Evolutionary conservation across 2,329 filamentous ascomycete genomes (phyloP).

Genomic region (Plenodomus biglobosus): DNA sequence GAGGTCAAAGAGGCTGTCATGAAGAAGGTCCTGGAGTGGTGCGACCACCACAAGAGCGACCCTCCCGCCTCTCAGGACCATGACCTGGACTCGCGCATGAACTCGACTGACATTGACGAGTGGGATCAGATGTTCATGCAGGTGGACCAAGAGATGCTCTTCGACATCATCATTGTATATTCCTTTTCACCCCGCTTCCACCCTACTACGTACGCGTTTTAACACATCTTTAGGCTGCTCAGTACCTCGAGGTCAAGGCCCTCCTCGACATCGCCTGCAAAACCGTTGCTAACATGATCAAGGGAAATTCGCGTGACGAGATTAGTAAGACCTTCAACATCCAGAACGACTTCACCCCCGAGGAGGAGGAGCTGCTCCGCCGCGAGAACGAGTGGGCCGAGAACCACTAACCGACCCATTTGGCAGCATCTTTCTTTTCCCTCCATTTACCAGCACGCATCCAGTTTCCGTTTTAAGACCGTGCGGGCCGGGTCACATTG

Average conservation of each 20-base stretch:
- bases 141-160: conserved; percentile 99
- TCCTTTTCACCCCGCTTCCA: neutral
- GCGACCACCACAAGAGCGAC: conserved; percentile 89
- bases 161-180: conserved; percentile 93
- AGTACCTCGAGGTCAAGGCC: conserved; percentile 98
- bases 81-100: conserved; percentile 91
- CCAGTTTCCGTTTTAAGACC: conserved; percentile 4
- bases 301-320: conserved; percentile 99
- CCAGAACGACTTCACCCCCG: conserved; percentile 97
- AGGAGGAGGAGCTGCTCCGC: conserved; percentile 93
- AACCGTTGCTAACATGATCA: conserved; percentile 99
- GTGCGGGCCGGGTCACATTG: conserved; percentile 2
- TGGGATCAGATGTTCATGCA: conserved; percentile 99
- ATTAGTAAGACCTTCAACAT: conserved; percentile 99
- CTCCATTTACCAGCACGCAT: neutral
- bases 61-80: conserved; percentile 81
- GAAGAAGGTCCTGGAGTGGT: conserved; percentile 97
- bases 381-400: conserved; percentile 58
- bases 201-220: conserved; percentile 7
- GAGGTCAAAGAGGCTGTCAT: conserved; percentile 88
- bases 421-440: conserved; percentile 1
- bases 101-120: conserved; percentile 98
- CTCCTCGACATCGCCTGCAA: conserved; percentile 98
- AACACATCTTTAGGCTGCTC: conserved; percentile 68
- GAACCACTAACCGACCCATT: conserved; percentile 35